Evolutionary conservation across 305 asterid genomes (phyloP).

Genomic region (Rubia tinctorum): DNA sequence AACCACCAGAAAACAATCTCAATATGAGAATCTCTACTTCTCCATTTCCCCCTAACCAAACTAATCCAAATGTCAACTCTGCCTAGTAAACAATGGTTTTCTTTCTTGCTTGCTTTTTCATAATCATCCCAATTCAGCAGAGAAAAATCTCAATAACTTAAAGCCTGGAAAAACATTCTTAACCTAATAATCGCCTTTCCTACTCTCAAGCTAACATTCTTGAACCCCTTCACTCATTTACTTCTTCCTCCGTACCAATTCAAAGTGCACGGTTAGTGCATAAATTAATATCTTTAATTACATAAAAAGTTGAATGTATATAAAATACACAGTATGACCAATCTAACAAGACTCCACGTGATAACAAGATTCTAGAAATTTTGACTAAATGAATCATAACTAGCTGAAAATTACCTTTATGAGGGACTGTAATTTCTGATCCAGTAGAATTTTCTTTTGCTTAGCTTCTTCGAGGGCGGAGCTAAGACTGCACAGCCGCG

Average conservation of each 20-base stretch:
- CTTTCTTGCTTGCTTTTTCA: neutral
- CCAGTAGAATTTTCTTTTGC: slow-evolving; percentile 50
- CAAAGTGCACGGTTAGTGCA: too few species aligned
- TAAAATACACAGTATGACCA: too few species aligned
- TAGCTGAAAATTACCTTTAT: slow-evolving; percentile 46
- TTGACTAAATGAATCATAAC: neutral
- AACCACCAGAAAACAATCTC: neutral
- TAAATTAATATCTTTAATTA: too few species aligned
- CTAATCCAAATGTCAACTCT: neutral
- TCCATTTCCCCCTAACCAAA: neutral
- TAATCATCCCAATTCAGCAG: neutral
- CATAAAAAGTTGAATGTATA: too few species aligned
- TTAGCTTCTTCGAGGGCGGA: slow-evolving; percentile 72
- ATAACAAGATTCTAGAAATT: neutral
- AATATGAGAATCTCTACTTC: neutral
- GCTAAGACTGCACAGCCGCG: slow-evolving; percentile 73
- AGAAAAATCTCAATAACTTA: neutral
- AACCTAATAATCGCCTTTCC: neutral
- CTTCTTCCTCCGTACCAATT: neutral
- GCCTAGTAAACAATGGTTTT: neutral
- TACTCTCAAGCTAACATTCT: neutral
- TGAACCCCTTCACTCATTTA: neutral
- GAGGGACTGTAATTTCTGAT: slow-evolving; percentile 53
- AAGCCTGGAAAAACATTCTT: neutral
- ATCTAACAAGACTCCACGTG: neutral